Conservation (phyloP, 495 filamentous ascomycete species). For the Trichoderma parareesei region DNA sequence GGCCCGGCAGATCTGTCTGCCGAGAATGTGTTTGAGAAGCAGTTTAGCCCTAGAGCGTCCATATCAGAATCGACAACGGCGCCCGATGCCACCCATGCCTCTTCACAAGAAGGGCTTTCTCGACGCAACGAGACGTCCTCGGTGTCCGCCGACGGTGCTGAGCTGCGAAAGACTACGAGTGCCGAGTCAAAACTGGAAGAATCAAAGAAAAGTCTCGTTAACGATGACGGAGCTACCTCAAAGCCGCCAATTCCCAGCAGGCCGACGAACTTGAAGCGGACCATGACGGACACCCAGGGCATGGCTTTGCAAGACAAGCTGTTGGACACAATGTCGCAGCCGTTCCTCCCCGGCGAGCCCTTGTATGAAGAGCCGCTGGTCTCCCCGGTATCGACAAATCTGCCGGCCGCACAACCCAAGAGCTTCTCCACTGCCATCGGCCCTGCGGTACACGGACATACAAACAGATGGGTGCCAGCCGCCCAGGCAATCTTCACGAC, state of each 20-base stretch:
- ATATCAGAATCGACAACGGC: constrained; percentile 42
- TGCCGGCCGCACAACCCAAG: constrained; percentile 30
- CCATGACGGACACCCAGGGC: constrained; percentile 71
- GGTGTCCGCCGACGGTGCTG: background rate
- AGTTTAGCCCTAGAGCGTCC: constrained; percentile 50
- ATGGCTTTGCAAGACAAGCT: constrained; percentile 71
- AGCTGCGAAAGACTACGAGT: constrained; percentile 14
- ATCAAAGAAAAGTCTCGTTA: constrained; percentile 48
- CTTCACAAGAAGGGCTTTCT: constrained; percentile 16
- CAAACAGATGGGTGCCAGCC: constrained; percentile 81
- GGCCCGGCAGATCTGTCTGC: constrained; percentile 61
- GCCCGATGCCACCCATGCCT: constrained; percentile 30
- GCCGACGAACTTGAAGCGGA: constrained; percentile 73
- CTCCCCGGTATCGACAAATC: constrained; percentile 28
- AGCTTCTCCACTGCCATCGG: constrained; percentile 25
- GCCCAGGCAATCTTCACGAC: constrained; percentile 97
- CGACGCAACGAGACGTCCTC: constrained; percentile 7
- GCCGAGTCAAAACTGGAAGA: constrained; percentile 32
- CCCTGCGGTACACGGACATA: constrained; percentile 64
- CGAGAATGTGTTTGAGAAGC: constrained; percentile 73
- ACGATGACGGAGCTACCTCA: constrained; percentile 45
- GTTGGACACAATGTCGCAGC: constrained; percentile 80
- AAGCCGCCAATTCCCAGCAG: constrained; percentile 45
- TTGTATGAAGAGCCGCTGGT: constrained; percentile 35
- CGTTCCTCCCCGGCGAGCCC: constrained; percentile 53